These are phyloP conservation scores for Leccinum olivaceopallidum DNA, from an alignment of 768 basidiomycete genomes.

Conservation along the genomic window DNA sequence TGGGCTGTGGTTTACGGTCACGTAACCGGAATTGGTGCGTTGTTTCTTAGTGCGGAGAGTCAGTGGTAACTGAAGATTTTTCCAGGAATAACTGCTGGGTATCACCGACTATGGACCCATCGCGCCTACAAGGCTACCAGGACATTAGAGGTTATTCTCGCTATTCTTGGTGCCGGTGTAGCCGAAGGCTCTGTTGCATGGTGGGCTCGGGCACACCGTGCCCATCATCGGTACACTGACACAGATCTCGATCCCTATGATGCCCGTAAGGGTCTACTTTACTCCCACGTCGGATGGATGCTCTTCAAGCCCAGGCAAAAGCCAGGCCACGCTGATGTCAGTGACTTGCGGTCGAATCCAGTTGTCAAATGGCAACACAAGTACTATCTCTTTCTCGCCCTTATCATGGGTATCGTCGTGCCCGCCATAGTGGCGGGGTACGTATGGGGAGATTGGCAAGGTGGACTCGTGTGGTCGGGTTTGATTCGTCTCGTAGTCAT, in stretches of 20 bases:
- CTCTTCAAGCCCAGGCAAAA: conserved; percentile 81
- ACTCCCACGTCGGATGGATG: conserved; percentile 72
- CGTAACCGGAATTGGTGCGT: too few relatives aligned
- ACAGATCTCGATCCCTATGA: too few relatives aligned
- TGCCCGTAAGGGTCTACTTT: too few relatives aligned
- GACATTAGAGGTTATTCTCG: too few relatives aligned
- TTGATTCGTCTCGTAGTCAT: conserved; percentile 66
- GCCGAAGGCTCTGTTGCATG: too few relatives aligned
- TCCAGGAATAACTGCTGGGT: conserved; percentile 82
- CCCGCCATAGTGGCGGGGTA: conserved; percentile 50
- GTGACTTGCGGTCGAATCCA: conserved; percentile 73
- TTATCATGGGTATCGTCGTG: conserved; percentile 64
- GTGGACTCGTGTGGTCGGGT: conserved; percentile 35
- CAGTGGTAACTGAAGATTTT: not conserved
- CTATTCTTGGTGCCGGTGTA: too few relatives aligned
- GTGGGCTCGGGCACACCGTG: too few relatives aligned
- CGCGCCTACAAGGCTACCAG: conserved; percentile 48
- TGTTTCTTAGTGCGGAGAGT: not conserved
- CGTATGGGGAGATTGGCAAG: conserved; percentile 28
- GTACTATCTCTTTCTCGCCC: conserved; percentile 65
- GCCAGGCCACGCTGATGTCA: conserved; percentile 84
- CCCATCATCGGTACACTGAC: too few relatives aligned
- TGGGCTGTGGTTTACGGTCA: too few relatives aligned
- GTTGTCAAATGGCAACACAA: conserved; percentile 85
- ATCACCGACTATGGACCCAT: conserved; percentile 95